A percentile compares a stretch with the other conserved stretches of the same genome.
Conservation (phyloP, 768 basidiomycete species). For the Cystofilobasidium bisporidii region DNA sequence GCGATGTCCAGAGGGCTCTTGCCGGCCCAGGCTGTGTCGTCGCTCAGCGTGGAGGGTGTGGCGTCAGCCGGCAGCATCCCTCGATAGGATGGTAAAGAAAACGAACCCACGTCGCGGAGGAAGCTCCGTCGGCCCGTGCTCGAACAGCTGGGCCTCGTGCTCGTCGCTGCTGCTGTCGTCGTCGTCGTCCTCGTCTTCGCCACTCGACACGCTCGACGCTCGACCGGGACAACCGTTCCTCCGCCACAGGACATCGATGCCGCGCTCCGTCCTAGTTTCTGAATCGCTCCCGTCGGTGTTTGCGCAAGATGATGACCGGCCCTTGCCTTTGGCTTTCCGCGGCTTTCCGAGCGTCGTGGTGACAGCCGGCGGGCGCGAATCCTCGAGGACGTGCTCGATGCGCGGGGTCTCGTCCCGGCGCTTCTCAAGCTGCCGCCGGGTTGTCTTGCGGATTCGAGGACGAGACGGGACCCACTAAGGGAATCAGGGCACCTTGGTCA, state of each 20-base stretch:
- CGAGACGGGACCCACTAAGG: neutral
- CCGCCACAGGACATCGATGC: no score
- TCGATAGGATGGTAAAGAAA: no score
- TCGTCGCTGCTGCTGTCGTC: neutral
- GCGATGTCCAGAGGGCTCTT: neutral
- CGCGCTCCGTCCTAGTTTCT: no score
- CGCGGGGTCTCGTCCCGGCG: neutral
- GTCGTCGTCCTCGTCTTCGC: neutral
- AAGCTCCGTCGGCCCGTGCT: constrained; percentile 2
- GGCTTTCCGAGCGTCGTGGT: neutral
- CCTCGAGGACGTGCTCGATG: neutral
- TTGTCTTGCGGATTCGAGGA: neutral
- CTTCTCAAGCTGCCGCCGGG: neutral
- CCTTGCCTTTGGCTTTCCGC: no score
- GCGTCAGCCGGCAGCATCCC: no score
- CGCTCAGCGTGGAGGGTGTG: no score
- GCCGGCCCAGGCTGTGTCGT: neutral
- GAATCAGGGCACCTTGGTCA: neutral
- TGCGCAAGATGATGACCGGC: no score
- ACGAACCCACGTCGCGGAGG: neutral
- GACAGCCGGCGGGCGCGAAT: neutral
- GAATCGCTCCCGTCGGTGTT: no score
- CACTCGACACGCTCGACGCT: no score
- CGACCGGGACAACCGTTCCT: no score
- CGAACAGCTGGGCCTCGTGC: neutral